Evolutionary conservation across 208 protist genomes (phyloP), one percentile per base, ranked within the genome.

Genomic region (Wallacemonas sp.): DNA sequence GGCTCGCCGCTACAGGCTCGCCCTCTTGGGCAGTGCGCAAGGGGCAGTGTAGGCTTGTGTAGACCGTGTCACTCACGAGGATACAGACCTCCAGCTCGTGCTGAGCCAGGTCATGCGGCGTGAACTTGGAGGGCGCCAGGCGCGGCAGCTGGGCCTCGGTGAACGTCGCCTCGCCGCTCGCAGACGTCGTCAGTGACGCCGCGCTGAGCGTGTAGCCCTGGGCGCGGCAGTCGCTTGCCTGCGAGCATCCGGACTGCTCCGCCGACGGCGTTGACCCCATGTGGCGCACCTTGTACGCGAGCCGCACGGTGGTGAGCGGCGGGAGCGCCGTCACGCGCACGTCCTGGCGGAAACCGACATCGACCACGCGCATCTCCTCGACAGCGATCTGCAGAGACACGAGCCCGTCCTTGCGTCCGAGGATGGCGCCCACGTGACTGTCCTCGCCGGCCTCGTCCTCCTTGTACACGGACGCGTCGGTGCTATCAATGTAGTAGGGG

Each of bases 301-400:
- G 32, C 20, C 39, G 52, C 8, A 39, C 52, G 31, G 14, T 59
- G 4, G 31, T 59, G 52, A 41, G 32, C 14, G 52, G 12, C 16
- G 52, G 52, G 29, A 59, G 28, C 14, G 52, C 52, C 12, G 10
- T 22, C 11, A 59, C 31, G 39, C n/a, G 32, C 31, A 59, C 52
- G 18, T 14, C 32, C 11, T 42, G 29, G 31, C n/a, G 52, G 28
- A 59, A 59, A 3, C 29, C 12, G n/a, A 59, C 8, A 29, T 59
- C 52, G 4, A 59, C 61, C 61, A 68, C 65, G 2, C 32, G 23
- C 38, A 71, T 63, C 61, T 76, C 71, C 29, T 70, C 71, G 50
- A 76, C 69, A 2, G 41, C 33, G 38, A 76, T 29, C 1, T 26
- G 39, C 22, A 76, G 23, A 1, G 71, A 66, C 10, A 76, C 61